Base-by-base conservation (phyloP, 1,284 basidiomycete genomes). In the Pseudozyma pruni region DNA sequence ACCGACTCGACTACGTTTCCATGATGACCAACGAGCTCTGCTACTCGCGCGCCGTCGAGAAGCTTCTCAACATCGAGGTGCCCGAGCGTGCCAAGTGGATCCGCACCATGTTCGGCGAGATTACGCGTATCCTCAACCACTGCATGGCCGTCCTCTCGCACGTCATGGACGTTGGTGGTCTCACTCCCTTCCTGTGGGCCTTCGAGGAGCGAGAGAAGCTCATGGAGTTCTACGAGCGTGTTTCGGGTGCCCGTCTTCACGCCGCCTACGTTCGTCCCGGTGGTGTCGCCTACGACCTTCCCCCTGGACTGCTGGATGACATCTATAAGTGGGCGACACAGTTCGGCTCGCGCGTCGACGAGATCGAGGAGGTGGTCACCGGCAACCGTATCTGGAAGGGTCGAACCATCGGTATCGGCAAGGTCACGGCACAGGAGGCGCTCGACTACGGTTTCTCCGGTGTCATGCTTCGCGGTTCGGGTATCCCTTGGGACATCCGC, bases 41-140 rank as follows among this genome's bases (percentile, higher is more conserved):
- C 83, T 99, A 96, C 86, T 92, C 94, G 3, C 88, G 97, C 32
- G 96, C 96, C 1, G 95, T 98, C 11, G 95, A 99, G 86, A 98
- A 97, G 84, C 87, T 98, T 29, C 89, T 99, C 78, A 98, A 98
- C 85, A 96, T 99, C 73, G 90, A 98, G 81, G 93, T 97, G 1
- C 96, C 95, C n/a, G 94, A 95, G 78, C 90, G 96, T 56, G 96
- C 95, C 22, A 93, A 97, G 85, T 99, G 95, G 95, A 96, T 98
- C 80, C 90, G 95, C 56, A 98, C 94, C 2, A 78, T 99, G 79
- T 98, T 96, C 83, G 94, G 94, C 71, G 95, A 99, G 86, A 91
- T 99, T 70, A 98, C 95, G 8, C 91, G 95, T 76, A 87, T 98
- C 72, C 87, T 98, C 64, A 98, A 97, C 87, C 95, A 98, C 83